Conservation (phyloP, 352 stramenopile genomes). For the Vaucheria bursata region DNA sequence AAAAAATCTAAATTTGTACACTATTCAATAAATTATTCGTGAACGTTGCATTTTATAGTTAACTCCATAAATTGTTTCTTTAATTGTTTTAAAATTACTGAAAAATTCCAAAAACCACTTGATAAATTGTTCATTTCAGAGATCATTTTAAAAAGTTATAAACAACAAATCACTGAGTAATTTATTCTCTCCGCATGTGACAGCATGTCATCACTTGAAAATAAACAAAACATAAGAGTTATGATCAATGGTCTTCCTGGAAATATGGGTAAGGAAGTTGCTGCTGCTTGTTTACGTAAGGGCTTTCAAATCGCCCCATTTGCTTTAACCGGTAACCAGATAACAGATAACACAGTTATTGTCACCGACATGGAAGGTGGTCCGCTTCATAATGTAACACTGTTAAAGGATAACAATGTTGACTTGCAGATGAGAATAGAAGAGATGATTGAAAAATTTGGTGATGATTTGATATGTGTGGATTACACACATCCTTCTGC, state of each 20-base stretch:
- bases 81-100: too few relatives aligned
- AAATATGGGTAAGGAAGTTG: conserved; percentile 46
- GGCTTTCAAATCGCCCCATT: conserved; percentile 41
- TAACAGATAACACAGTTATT: conserved; percentile 5
- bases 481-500: conserved; percentile 68
- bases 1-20: too few relatives aligned
- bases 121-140: too few relatives aligned
- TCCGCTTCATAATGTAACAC: conserved; percentile 18
- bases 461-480: conserved; percentile 55
- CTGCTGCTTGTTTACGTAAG: conserved; percentile 38
- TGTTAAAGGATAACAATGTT: conserved; percentile 10
- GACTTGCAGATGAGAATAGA: conserved; percentile 21
- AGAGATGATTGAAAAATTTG: conserved; percentile 15
- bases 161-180: too few relatives aligned
- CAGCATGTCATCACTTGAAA: too few relatives aligned
- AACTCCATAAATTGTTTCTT: too few relatives aligned
- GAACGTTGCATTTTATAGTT: too few relatives aligned
- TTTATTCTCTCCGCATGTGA: too few relatives aligned
- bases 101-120: too few relatives aligned
- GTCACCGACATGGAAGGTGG: conserved; percentile 34
- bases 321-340: conserved; percentile 14
- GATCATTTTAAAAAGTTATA: too few relatives aligned
- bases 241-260: conserved; percentile 50
- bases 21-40: too few relatives aligned
- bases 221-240: too few relatives aligned